Conservation (phyloP, 306 rosid genomes). For the Alnus rubra region DNA sequence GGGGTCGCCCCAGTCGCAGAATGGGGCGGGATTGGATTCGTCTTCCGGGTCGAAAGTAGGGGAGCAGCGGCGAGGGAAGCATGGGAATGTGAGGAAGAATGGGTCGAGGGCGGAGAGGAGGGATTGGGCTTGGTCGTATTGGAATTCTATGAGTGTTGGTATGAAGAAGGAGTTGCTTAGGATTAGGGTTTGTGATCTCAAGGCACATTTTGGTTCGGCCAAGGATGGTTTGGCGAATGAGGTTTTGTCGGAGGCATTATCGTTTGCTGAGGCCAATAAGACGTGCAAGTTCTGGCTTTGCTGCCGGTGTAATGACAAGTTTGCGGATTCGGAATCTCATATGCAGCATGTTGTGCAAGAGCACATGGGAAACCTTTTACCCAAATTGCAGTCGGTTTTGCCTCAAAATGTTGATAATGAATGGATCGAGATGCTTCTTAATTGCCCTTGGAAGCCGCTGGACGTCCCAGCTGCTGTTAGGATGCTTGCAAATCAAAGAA, state of each 20-base stretch:
- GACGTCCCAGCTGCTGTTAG: conserved; percentile 71
- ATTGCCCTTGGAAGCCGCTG: conserved; percentile 83
- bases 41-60: conserved; percentile 55
- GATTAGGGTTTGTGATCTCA: conserved; percentile 64
- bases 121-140: conserved; percentile 67
- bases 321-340: conserved; percentile 58
- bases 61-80: conserved; percentile 54
- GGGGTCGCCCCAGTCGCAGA: conserved; percentile 57
- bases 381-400: conserved; percentile 70
- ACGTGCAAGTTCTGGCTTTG: conserved; percentile 90
- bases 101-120: conserved; percentile 70
- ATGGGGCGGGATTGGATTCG: conserved; percentile 57
- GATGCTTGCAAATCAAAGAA: conserved; percentile 60
- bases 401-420: conserved; percentile 77
- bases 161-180: conserved; percentile 71
- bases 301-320: conserved; percentile 65
- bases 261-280: conserved; percentile 59
- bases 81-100: conserved; percentile 51
- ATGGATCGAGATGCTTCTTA: conserved; percentile 80
- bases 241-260: conserved; percentile 68
- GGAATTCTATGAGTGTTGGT: conserved; percentile 68
- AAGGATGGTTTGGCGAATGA: conserved; percentile 66
- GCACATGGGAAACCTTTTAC: conserved; percentile 74
- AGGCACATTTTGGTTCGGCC: conserved; percentile 59
- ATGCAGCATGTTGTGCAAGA: conserved; percentile 80